Evolutionary conservation across 164 flowering plant genomes (phyloP).

Genomic region (Magnolia sinica): DNA sequence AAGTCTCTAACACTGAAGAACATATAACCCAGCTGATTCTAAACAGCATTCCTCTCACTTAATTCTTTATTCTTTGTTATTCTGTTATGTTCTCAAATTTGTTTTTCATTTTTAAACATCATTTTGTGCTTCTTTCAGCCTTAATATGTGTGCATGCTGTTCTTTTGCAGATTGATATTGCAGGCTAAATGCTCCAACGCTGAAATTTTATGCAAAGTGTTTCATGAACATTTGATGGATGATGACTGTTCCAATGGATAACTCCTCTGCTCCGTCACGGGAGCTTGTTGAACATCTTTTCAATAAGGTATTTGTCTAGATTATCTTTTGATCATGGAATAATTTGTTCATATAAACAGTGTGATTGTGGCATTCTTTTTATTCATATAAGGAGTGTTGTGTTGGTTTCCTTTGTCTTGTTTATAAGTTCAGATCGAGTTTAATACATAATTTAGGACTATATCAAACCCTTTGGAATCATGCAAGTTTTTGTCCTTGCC

Average conservation of each 20-base stretch:
- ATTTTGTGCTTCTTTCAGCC: not conserved
- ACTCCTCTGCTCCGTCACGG: not conserved
- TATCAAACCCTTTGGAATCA: not conserved
- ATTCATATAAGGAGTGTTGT: not conserved
- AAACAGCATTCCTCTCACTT: not conserved
- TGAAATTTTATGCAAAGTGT: not conserved
- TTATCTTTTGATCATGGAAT: not conserved
- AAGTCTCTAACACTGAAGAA: no score
- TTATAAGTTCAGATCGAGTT: not conserved
- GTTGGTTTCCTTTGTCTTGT: not conserved
- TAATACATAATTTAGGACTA: not conserved
- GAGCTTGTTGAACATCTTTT: not conserved
- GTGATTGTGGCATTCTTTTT: not conserved
- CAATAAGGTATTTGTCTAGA: not conserved
- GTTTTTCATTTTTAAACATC: not conserved
- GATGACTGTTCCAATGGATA: constrained; percentile 3
- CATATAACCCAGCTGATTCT: no score
- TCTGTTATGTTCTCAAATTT: not conserved
- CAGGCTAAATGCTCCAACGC: not conserved
- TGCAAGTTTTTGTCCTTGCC: no score
- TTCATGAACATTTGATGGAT: not conserved
- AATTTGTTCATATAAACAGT: no score
- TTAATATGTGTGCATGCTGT: not conserved
- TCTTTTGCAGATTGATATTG: not conserved
- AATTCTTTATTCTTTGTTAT: not conserved